phyloP scores from a whole-genome alignment of 73 alveolate species.

The Blepharisma stoltei region DNA sequence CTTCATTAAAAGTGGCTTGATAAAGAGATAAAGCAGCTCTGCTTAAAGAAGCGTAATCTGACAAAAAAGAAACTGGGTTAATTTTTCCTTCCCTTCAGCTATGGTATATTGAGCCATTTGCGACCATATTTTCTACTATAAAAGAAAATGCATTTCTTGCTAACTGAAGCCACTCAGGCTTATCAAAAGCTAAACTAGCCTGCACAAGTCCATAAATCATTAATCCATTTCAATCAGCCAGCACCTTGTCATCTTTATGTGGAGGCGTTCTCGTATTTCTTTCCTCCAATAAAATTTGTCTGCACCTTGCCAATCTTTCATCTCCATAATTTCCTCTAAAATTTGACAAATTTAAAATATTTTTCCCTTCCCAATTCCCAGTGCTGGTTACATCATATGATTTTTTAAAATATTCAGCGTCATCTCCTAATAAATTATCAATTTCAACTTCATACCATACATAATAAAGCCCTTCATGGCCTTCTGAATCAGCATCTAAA shows the following conservation, averaged over 20 bases:
- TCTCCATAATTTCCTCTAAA: neutral
- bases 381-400: neutral
- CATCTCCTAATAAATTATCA: neutral
- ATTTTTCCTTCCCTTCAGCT: neutral
- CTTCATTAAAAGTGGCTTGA: constrained; percentile 2
- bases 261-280: neutral
- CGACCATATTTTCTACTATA: neutral
- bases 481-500: constrained; percentile 10
- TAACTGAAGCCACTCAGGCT: neutral
- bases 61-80: neutral
- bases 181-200: neutral
- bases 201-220: neutral
- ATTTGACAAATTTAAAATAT: neutral
- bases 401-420: neutral
- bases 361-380: constrained; percentile 6
- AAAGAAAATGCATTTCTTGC: neutral
- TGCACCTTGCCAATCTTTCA: neutral
- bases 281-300: neutral
- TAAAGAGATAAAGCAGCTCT: neutral
- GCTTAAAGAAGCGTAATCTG: neutral
- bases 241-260: neutral
- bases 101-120: neutral
- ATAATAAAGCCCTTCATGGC: neutral
- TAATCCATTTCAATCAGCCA: neutral
- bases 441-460: neutral